phyloP scores from a whole-genome alignment of 2,329 filamentous ascomycete genomes.

The Colletotrichum falcatum region DNA sequence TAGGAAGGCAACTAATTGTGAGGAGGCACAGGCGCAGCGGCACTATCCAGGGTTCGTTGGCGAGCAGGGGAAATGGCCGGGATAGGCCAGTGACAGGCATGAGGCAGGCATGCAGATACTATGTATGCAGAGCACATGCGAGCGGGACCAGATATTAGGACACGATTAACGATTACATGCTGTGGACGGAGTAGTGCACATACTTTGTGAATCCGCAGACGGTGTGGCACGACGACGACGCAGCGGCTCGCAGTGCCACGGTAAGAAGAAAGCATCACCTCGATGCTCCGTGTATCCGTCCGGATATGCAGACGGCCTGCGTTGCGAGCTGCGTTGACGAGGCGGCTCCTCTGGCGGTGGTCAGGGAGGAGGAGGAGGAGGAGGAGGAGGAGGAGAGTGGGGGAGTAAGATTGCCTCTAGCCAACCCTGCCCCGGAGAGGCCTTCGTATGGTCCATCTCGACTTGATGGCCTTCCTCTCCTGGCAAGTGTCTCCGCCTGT shows the following conservation, averaged over 20 bases:
- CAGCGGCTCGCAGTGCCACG: not conserved
- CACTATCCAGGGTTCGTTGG: conserved; percentile 16
- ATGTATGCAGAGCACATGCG: conserved; percentile 11
- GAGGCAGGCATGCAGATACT: not conserved
- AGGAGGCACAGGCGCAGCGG: conserved; percentile 20
- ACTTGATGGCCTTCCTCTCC: conserved; percentile 36
- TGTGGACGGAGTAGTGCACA: too few relatives aligned
- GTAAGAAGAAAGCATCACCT: not conserved
- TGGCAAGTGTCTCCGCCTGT: conserved; percentile 27
- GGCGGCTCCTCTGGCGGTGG: conserved; percentile 27
- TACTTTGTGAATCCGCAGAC: conserved; percentile 7
- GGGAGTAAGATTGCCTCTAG: conserved; percentile 6
- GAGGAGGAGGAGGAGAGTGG: not conserved
- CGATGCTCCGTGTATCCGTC: conserved; percentile 19
- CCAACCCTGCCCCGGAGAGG: conserved; percentile 7
- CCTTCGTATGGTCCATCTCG: not conserved
- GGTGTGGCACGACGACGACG: conserved; percentile 1
- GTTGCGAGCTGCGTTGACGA: conserved; percentile 36
- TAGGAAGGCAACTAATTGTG: conserved; percentile 7
- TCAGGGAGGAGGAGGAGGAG: not conserved
- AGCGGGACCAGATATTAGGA: conserved; percentile 9
- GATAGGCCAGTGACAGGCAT: conserved; percentile 6
- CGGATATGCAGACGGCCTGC: not conserved
- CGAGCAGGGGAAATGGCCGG: not conserved
- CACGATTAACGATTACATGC: too few relatives aligned